These are phyloP conservation scores for Fusarium nanum DNA, from an alignment of 2,329 filamentous ascomycete species.

Conservation along the genomic window DNA sequence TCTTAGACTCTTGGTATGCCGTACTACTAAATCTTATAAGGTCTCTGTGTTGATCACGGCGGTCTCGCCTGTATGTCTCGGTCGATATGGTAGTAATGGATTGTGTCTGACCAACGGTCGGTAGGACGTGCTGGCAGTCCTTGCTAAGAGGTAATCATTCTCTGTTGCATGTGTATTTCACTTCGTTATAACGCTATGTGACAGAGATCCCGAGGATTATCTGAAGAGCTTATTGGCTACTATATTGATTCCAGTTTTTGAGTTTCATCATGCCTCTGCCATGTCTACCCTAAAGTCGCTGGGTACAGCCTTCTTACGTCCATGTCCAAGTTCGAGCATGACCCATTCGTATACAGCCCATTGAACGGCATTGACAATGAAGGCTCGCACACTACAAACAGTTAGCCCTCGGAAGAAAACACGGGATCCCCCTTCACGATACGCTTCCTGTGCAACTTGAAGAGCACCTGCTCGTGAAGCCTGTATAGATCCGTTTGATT, in stretches of 20 bases:
- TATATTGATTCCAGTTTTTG: neutral
- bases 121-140: too few species aligned
- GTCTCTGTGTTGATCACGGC: neutral
- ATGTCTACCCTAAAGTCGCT: constrained; percentile 3
- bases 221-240: neutral
- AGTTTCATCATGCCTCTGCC: constrained; percentile 1
- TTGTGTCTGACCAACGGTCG: neutral
- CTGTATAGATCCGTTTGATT: constrained; percentile 39
- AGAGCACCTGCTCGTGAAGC: constrained; percentile 62
- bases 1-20: neutral
- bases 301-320: constrained; percentile 28
- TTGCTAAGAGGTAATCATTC: neutral
- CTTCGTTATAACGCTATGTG: neutral
- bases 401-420: constrained; percentile 80
- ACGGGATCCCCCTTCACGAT: constrained; percentile 68
- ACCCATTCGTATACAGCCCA: constrained; percentile 94
- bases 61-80: neutral
- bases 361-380: constrained; percentile 92
- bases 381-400: constrained; percentile 86
- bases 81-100: neutral
- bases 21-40: neutral
- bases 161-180: neutral
- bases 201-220: neutral
- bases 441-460: constrained; percentile 73
- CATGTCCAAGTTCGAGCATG: constrained; percentile 68